Evolutionary conservation across 1,139 yeast species (phyloP).

Genomic region (Suhomyces guaymorum): DNA sequence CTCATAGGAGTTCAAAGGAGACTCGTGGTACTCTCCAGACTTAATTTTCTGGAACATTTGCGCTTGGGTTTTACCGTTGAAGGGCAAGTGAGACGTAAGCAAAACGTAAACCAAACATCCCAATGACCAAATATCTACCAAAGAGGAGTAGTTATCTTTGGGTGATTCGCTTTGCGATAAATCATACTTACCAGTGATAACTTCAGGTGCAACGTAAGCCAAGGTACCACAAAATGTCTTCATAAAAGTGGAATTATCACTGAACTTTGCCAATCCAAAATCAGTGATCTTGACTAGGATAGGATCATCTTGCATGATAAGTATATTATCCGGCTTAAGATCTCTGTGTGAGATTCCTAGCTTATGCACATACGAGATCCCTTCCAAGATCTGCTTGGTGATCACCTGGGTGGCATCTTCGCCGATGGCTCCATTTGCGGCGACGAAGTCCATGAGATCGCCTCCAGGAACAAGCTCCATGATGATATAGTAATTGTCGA

Average conservation of each 20-base stretch:
- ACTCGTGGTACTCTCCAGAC: conserved; percentile 76
- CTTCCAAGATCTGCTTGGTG: conserved; percentile 78
- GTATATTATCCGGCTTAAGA: conserved; percentile 87
- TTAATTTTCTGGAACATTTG: conserved; percentile 75
- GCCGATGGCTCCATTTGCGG: conserved; percentile 86
- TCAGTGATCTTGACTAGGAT: conserved; percentile 88
- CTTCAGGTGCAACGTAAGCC: conserved; percentile 94
- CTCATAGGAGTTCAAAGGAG: conserved; percentile 69
- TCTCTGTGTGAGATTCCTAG: conserved; percentile 93
- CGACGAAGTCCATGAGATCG: conserved; percentile 95
- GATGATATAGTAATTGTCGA: conserved; percentile 75
- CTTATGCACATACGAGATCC: conserved; percentile 82
- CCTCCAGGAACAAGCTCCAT: conserved; percentile 98
- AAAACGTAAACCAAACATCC: conserved; percentile 89
- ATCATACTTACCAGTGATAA: conserved; percentile 69
- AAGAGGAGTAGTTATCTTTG: conserved; percentile 63
- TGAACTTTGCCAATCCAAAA: conserved; percentile 84
- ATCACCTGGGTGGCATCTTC: conserved; percentile 89
- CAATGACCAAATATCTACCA: conserved; percentile 93
- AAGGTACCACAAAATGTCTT: conserved; percentile 89
- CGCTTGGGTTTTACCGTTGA: conserved; percentile 88
- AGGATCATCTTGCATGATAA: conserved; percentile 89
- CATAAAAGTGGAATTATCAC: conserved; percentile 75
- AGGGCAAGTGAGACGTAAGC: conserved; percentile 88
- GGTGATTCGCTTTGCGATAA: conserved; percentile 27